Conservation (phyloP, 163 green algal species). For the Scenedesmus sp. region DNA sequence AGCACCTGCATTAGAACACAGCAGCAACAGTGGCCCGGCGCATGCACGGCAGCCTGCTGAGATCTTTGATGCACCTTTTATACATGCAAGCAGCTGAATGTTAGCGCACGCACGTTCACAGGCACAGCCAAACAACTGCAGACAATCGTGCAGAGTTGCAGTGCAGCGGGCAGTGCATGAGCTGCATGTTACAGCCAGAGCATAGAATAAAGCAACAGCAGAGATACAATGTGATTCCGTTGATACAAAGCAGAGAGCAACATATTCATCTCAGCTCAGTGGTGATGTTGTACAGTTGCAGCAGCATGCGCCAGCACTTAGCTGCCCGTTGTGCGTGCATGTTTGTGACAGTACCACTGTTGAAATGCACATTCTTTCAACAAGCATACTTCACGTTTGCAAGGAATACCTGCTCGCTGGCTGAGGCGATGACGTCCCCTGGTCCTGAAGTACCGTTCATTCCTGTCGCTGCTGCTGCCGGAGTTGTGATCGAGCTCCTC, state of each 20-base stretch:
- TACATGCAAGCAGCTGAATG: neutral
- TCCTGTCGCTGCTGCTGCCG: neutral
- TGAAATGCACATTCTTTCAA: neutral
- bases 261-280: neutral
- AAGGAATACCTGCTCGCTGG: conserved; percentile 16
- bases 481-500: neutral
- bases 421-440: conserved; percentile 7
- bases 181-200: neutral
- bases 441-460: conserved; percentile 9
- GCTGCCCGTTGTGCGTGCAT: neutral
- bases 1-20: conserved; percentile 64
- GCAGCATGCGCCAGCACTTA: neutral
- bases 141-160: neutral
- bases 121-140: neutral
- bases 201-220: no score
- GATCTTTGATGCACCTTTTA: neutral
- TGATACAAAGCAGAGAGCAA: neutral
- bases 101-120: no score
- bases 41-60: neutral
- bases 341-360: neutral
- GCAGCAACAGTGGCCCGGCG: neutral
- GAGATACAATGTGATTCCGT: no score
- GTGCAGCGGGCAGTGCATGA: neutral
- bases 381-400: neutral
- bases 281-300: neutral